Evolutionary conservation across 345 rosid genomes (phyloP).

Genomic region (Lepidium sativum): DNA sequence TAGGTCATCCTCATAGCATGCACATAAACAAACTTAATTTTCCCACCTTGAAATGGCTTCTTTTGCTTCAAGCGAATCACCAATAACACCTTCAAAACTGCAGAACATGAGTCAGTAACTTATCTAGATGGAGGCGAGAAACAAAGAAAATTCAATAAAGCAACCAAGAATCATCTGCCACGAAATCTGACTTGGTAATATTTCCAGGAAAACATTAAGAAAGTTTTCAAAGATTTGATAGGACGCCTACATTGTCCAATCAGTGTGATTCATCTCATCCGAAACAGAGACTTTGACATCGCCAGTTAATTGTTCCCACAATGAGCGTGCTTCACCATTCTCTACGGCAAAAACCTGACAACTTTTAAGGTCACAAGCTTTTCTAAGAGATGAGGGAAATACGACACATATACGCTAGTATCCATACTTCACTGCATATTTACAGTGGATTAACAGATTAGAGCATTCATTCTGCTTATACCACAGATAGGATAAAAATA

Average conservation of each 20-base stretch:
- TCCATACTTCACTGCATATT: slow-evolving; percentile 3
- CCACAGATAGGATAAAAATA: not conserved
- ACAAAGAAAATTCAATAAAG: slow-evolving; percentile 11
- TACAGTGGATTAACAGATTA: not conserved
- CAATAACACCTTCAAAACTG: slow-evolving; percentile 89
- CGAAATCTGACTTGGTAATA: not conserved
- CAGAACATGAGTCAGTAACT: slow-evolving; percentile 21
- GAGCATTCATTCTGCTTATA: slow-evolving; percentile 10
- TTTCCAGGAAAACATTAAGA: not conserved
- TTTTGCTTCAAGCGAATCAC: slow-evolving; percentile 77
- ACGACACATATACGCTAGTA: slow-evolving; percentile 8
- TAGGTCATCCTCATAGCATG: slow-evolving; percentile 6
- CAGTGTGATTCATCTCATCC: slow-evolving; percentile 45
- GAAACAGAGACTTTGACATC: slow-evolving; percentile 43
- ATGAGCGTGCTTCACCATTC: slow-evolving; percentile 44
- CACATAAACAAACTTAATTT: slow-evolving; percentile 11
- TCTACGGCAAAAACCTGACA: slow-evolving; percentile 63
- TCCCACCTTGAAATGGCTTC: slow-evolving; percentile 70
- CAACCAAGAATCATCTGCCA: slow-evolving; percentile 9
- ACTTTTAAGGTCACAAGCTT: slow-evolving; percentile 30
- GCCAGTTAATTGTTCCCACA: slow-evolving; percentile 61
- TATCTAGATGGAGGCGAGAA: slow-evolving; percentile 16
- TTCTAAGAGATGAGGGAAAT: slow-evolving; percentile 18
- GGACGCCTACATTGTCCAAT: slow-evolving; percentile 78
- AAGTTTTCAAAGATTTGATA: not conserved